Conservation (phyloP, 768 basidiomycete species). For the Podaxis sp. region DNA sequence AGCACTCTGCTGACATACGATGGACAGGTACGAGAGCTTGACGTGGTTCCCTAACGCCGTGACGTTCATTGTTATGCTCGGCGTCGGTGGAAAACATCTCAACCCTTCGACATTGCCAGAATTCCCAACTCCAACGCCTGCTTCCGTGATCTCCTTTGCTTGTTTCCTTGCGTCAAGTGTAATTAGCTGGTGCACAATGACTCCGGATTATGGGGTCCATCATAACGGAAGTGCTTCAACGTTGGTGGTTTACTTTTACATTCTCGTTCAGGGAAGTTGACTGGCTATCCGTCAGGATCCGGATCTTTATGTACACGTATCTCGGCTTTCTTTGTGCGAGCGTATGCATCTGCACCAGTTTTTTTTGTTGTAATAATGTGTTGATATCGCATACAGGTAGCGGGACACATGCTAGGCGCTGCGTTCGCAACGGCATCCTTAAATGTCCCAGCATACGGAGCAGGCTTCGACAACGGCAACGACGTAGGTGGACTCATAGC, state of each 20-base stretch:
- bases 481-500: slow-evolving; percentile 63
- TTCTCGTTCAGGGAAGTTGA: not conserved
- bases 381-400: slow-evolving; percentile 31
- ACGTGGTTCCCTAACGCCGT: slow-evolving; percentile 70
- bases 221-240: slow-evolving; percentile 45
- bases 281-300: slow-evolving; percentile 34
- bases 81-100: slow-evolving; percentile 64
- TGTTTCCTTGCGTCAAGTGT: slow-evolving; percentile 38
- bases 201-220: slow-evolving; percentile 46
- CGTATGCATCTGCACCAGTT: slow-evolving; percentile 34
- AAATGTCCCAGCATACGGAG: slow-evolving; percentile 53
- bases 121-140: slow-evolving; percentile 28
- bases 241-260: slow-evolving; percentile 30
- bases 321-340: slow-evolving; percentile 61
- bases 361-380: not conserved
- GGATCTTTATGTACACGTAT: slow-evolving; percentile 66
- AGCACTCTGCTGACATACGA: not conserved
- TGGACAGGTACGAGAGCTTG: slow-evolving; percentile 50
- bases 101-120: slow-evolving; percentile 30
- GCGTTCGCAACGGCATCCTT: slow-evolving; percentile 62
- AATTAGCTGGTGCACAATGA: slow-evolving; percentile 43
- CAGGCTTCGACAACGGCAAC: slow-evolving; percentile 51
- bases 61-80: slow-evolving; percentile 62
- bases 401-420: slow-evolving; percentile 58
- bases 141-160: slow-evolving; percentile 34